phyloP scores from a whole-genome alignment of 2,329 filamentous ascomycete species.

The Hortaea sp. region DNA sequence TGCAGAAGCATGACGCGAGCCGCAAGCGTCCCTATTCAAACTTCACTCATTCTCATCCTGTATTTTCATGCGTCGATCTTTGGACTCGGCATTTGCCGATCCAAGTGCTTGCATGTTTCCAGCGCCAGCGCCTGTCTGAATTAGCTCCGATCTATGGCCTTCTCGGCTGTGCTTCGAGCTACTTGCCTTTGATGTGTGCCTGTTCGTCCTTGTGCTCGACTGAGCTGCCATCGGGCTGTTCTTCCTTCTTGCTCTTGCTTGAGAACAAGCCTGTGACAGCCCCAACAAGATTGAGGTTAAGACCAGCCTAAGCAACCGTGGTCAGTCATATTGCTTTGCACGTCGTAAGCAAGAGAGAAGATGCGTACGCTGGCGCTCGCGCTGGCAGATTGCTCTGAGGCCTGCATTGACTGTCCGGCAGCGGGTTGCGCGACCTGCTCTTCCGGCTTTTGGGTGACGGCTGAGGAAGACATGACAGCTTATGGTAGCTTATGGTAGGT shows the following conservation, averaged over 20 bases:
- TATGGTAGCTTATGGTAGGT: too few species aligned
- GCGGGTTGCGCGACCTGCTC: constrained; percentile 2
- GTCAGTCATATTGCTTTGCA: neutral
- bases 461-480: constrained; percentile 4
- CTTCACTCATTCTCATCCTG: neutral
- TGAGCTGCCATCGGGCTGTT: constrained; percentile 20
- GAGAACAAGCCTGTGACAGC: constrained; percentile 26
- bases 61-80: constrained; percentile 6
- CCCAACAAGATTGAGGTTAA: constrained; percentile 29
- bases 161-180: neutral
- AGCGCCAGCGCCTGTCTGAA: constrained; percentile 17
- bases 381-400: constrained; percentile 23
- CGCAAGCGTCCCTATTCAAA: neutral
- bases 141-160: neutral
- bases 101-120: constrained; percentile 16
- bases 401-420: constrained; percentile 11
- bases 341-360: neutral
- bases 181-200: constrained; percentile 18
- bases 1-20: neutral
- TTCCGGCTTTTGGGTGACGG: constrained; percentile 1
- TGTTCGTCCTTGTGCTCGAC: constrained; percentile 21
- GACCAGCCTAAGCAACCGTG: constrained; percentile 22
- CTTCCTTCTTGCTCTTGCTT: constrained; percentile 23
- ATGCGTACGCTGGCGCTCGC: constrained; percentile 23
- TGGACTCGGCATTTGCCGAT: constrained; percentile 18